Conservation (phyloP, 1,284 basidiomycete genomes). For the Cryptococcus sp. region DNA sequence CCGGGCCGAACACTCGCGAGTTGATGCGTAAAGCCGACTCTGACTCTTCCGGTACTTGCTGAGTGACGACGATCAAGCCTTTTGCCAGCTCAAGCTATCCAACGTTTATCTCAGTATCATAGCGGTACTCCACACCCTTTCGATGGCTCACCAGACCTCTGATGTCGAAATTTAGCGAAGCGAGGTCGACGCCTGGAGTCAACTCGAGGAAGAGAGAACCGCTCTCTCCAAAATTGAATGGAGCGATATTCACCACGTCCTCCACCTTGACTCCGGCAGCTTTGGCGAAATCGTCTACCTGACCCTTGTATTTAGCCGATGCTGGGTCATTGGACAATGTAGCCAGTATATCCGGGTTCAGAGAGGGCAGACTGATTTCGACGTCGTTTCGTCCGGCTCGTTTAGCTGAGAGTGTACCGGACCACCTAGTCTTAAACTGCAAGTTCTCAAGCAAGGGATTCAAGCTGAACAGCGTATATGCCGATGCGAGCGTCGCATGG, state of each 20-base stretch:
- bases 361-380: conserved; percentile 14
- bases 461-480: conserved; percentile 31
- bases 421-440: conserved; percentile 33
- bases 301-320: neutral
- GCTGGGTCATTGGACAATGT: neutral
- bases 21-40: conserved; percentile 19
- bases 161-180: conserved; percentile 16
- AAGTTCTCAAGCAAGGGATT: conserved; percentile 21
- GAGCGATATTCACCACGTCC: conserved; percentile 15
- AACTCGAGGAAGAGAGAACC: conserved; percentile 26
- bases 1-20: conserved; percentile 35
- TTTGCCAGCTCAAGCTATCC: neutral
- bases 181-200: conserved; percentile 21
- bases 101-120: neutral
- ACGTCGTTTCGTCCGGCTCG: neutral
- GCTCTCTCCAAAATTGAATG: conserved; percentile 19
- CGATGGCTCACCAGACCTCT: conserved; percentile 24
- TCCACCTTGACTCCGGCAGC: conserved; percentile 10
- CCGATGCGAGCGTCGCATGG: conserved; percentile 43
- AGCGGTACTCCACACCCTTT: neutral
- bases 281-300: neutral
- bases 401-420: conserved; percentile 32
- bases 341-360: neutral
- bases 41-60: conserved; percentile 16
- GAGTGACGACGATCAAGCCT: conserved; percentile 31